A percentile compares a stretch with the other conserved stretches of the same genome.
phyloP scores from a whole-genome alignment of 2,329 filamentous ascomycete genomes.

The Scedosporium apiospermum region DNA sequence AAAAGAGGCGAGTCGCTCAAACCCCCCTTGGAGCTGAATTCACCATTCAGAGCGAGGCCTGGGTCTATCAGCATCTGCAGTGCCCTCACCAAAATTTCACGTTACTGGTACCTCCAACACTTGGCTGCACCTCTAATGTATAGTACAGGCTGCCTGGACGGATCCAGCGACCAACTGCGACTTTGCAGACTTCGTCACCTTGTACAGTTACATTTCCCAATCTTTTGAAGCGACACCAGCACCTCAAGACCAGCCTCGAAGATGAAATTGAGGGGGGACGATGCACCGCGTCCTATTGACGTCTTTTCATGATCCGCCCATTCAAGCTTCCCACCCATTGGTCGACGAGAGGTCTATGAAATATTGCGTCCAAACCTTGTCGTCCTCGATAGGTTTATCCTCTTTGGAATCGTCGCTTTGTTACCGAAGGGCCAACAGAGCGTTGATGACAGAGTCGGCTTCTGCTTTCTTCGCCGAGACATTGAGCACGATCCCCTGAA shows the following conservation, averaged over 20 bases:
- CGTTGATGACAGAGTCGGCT: neutral
- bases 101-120: slow-evolving; percentile 1
- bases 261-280: neutral
- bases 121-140: neutral
- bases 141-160: neutral
- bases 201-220: neutral
- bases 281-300: neutral
- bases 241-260: neutral
- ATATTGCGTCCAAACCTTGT: neutral
- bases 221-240: neutral
- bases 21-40: neutral
- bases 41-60: neutral
- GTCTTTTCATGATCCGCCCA: neutral
- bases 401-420: neutral
- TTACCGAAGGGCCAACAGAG: neutral
- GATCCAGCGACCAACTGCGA: neutral
- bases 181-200: neutral
- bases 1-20: neutral
- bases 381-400: neutral
- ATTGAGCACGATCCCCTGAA: neutral
- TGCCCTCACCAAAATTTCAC: neutral
- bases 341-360: neutral
- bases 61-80: slow-evolving; percentile 2
- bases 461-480: neutral
- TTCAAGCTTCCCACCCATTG: neutral